Base-by-base conservation (phyloP, 805 yeast species). In the Candida odintsovae region DNA sequence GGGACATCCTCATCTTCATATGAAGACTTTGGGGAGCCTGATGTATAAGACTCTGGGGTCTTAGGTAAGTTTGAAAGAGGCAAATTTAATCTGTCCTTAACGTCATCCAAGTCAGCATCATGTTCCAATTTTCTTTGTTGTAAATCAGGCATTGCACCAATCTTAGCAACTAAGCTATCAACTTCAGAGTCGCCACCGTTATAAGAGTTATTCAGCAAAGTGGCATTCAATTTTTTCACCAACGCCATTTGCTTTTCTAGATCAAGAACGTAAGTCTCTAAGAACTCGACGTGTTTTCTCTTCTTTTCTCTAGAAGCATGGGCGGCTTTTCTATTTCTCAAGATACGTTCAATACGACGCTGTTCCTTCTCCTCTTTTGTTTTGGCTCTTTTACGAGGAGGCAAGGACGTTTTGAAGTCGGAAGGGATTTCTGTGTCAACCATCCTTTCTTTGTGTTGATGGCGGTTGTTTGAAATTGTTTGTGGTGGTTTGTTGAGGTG, bases 311-410 rank as follows among this genome's bases (percentile, higher is more conserved):
- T 79, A 25, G 96, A 87, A 44, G 96, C 96, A 65, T 92, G 98
- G 41, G 99, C 99, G 15, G 98, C 98, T 63, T 92, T 85, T 61
- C 98, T 80, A 68, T 92, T 92, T 64, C 99, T 78, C 58, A 92
- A 73, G 43, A 94, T 90, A 43, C 99, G 75, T 68, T 94, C 98
- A 45, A 90, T 81, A 41, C 97, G 78, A 54, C 98, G 83, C 70
- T 92, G 98, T 67, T 94, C 98, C 70, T 92, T 94, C 70, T 92
- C 98, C 68, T 90, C 97, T 56, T 86, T 79, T 38, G 99, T 94
- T 75, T 86, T 89, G 7, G 99, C 98, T 57, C 98, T 80, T 72
- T 94, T 94, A 54, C 98, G 79, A 45, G 98, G 98, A 26, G 97
- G 97, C 49, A 92, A 71, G 20, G 89, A 63, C 5, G 75, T 55